phyloP scores from a whole-genome alignment of 306 rosid species.

The Oxytropis ochrocephala region DNA sequence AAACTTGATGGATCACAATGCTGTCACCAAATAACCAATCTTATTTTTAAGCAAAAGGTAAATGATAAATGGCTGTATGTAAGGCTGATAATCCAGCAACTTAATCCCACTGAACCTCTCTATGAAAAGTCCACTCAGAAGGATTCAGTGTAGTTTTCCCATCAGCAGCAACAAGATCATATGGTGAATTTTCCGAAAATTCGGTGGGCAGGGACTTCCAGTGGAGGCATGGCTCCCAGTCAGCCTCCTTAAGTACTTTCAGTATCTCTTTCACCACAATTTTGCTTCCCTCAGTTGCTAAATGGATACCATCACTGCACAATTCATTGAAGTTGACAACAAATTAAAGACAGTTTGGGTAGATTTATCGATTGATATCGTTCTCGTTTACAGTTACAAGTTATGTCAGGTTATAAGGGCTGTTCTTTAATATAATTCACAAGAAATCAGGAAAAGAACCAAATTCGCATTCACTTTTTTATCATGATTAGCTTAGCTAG shows the following conservation, averaged over 20 bases:
- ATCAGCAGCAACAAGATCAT: conserved; percentile 83
- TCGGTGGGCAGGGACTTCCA: conserved; percentile 83
- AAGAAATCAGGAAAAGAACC: background rate
- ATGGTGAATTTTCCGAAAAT: conserved; percentile 72
- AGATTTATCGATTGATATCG: background rate
- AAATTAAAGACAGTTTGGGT: background rate
- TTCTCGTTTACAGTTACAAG: background rate
- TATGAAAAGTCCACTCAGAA: conserved; percentile 74
- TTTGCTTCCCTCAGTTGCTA: conserved; percentile 87
- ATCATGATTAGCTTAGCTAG: too few relatives aligned
- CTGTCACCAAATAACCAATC: conserved; percentile 15
- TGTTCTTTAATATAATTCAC: background rate
- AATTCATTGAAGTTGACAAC: background rate
- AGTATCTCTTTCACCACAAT: conserved; percentile 75
- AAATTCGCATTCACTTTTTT: too few relatives aligned
- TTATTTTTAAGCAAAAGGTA: background rate
- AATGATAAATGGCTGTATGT: background rate
- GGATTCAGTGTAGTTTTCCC: conserved; percentile 68
- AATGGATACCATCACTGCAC: conserved; percentile 87
- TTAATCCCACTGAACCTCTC: conserved; percentile 74
- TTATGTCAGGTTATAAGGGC: background rate
- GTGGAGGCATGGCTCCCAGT: conserved; percentile 84
- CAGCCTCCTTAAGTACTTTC: conserved; percentile 65
- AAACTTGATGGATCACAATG: background rate
- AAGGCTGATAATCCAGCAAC: background rate